phyloP scores from a whole-genome alignment of 83 land plant genomes.

The Picea mariana region DNA sequence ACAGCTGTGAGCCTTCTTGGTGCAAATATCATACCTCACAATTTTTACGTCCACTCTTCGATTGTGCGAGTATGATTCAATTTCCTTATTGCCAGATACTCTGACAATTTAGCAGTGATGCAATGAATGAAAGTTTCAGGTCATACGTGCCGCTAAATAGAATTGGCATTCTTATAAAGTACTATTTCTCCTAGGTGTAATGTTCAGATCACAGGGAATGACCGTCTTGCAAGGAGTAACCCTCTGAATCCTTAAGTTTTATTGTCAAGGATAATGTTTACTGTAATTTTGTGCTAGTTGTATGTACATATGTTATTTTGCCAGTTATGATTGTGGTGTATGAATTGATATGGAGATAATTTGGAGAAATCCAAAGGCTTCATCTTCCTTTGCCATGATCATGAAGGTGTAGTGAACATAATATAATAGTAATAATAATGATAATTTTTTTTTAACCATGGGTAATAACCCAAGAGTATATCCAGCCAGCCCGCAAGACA shows the following conservation, averaged over 20 bases:
- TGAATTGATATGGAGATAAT: not conserved
- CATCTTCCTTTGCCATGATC: not conserved
- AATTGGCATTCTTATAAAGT: too few relatives aligned
- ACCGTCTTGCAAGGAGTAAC: too few relatives aligned
- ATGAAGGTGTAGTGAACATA: not conserved
- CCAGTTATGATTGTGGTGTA: not conserved
- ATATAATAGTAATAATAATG: too few relatives aligned
- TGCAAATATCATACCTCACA: slow-evolving; percentile 82
- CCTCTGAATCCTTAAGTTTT: too few relatives aligned
- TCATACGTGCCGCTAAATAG: too few relatives aligned
- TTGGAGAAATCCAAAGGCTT: not conserved
- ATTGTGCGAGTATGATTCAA: slow-evolving; percentile 62
- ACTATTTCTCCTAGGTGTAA: too few relatives aligned
- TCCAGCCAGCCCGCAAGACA: too few relatives aligned
- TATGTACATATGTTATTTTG: not conserved
- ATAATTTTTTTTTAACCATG: too few relatives aligned
- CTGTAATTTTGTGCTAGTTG: not conserved
- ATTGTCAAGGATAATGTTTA: too few relatives aligned
- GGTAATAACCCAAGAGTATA: too few relatives aligned
- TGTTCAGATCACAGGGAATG: too few relatives aligned
- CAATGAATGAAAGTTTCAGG: not conserved
- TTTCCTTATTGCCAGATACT: slow-evolving; percentile 7
- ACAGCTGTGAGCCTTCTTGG: slow-evolving; percentile 79
- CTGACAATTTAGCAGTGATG: not conserved
- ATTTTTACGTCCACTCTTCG: slow-evolving; percentile 84